Conservation (phyloP, 2,329 filamentous ascomycete genomes). For the Eurotiales sp. region DNA sequence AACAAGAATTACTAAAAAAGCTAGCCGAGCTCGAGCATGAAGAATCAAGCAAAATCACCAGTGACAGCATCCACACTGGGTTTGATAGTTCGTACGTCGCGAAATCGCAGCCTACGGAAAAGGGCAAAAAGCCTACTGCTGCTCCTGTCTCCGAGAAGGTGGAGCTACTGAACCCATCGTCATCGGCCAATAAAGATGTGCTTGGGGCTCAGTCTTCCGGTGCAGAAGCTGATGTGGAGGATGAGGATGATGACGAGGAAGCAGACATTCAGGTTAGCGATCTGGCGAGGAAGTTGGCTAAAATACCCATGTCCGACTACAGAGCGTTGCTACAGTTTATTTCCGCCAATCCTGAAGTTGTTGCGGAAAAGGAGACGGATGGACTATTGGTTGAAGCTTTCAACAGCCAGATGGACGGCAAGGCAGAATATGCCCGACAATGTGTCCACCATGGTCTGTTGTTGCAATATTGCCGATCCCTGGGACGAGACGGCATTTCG, state of each 20-base stretch:
- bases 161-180: conserved; percentile 70
- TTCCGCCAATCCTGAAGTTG: conserved; percentile 69
- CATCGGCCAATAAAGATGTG: conserved; percentile 35
- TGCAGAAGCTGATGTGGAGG: conserved; percentile 54
- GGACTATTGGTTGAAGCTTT: conserved; percentile 89
- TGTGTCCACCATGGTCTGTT: conserved; percentile 92
- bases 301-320: conserved; percentile 74
- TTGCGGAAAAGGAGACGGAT: conserved; percentile 83
- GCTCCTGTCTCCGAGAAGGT: conserved; percentile 49
- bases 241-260: conserved; percentile 61
- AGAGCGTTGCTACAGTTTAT: conserved; percentile 71
- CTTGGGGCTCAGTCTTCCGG: conserved; percentile 53
- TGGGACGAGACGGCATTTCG: conserved; percentile 81
- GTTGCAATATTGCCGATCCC: conserved; percentile 87
- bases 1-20: conserved; percentile 69
- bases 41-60: conserved; percentile 87
- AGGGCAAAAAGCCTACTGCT: no score
- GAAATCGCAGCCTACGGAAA: conserved; percentile 49
- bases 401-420: conserved; percentile 73
- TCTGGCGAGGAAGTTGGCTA: conserved; percentile 74
- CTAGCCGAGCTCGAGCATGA: conserved; percentile 79
- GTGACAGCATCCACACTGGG: conserved; percentile 79
- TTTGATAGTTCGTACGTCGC: conserved; percentile 83
- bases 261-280: conserved; percentile 72
- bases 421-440: conserved; percentile 72